These are phyloP conservation scores for Pterulicium gracile DNA, from an alignment of 1,284 basidiomycete species.

Conservation along the genomic window DNA sequence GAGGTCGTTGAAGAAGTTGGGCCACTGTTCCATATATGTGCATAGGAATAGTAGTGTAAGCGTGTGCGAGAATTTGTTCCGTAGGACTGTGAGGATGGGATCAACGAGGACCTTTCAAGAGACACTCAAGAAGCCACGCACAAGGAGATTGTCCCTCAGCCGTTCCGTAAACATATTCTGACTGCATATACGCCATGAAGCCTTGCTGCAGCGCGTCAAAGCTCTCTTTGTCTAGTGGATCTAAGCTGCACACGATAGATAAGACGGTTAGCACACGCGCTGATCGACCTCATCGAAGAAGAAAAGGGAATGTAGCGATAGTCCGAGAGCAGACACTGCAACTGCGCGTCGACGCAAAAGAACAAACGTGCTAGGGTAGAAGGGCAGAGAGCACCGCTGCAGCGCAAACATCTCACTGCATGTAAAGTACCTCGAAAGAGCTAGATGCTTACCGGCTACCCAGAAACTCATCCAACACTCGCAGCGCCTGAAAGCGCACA, in stretches of 20 bases:
- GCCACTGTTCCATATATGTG: slow-evolving; percentile 79
- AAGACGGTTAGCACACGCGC: too few relatives aligned
- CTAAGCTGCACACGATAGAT: slow-evolving; percentile 39
- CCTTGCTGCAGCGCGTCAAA: slow-evolving; percentile 63
- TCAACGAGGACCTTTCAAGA: slow-evolving; percentile 9
- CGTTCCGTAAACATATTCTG: slow-evolving; percentile 68
- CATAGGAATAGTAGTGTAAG: slow-evolving; percentile 90
- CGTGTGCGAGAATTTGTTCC: slow-evolving; percentile 99
- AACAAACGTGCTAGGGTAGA: background rate
- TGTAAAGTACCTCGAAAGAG: background rate
- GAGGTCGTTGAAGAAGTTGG: slow-evolving; percentile 71
- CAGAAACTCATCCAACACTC: slow-evolving; percentile 79
- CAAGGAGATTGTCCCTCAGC: slow-evolving; percentile 68
- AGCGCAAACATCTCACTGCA: background rate
- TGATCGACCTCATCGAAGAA: background rate
- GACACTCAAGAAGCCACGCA: slow-evolving; percentile 29
- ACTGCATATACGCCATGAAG: slow-evolving; percentile 64
- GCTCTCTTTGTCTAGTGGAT: slow-evolving; percentile 55
- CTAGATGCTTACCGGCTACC: slow-evolving; percentile 61
- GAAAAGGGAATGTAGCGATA: background rate
- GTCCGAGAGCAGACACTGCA: background rate
- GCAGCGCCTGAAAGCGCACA: slow-evolving; percentile 77
- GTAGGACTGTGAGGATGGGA: slow-evolving; percentile 45
- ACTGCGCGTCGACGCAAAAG: background rate
- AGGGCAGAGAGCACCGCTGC: background rate